Evolutionary conservation across 805 yeast genomes (phyloP).

Genomic region (Ogataea ganodermae): DNA sequence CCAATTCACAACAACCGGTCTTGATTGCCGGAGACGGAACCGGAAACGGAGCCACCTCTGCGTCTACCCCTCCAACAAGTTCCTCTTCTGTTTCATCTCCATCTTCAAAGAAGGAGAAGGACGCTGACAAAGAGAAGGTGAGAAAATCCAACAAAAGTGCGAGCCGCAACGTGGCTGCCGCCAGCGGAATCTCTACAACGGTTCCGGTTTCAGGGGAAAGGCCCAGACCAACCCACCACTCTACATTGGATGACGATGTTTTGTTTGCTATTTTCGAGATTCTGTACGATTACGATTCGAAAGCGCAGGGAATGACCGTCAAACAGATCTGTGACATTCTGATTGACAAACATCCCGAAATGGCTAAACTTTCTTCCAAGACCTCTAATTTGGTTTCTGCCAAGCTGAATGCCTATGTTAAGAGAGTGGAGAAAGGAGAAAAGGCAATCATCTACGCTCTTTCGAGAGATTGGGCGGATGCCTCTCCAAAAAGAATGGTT

Average conservation of each 20-base stretch:
- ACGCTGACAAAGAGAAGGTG: constrained; percentile 24
- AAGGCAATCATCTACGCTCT: constrained; percentile 68
- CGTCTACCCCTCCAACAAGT: constrained; percentile 13
- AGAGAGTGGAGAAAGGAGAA: constrained; percentile 83
- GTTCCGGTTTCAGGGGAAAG: constrained; percentile 79
- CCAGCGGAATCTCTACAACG: constrained; percentile 74
- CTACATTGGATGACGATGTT: constrained; percentile 73
- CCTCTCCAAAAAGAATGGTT: constrained; percentile 86
- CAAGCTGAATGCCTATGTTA: constrained; percentile 80
- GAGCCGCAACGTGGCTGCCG: constrained; percentile 50
- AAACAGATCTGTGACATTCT: constrained; percentile 81
- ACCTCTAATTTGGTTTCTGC: constrained; percentile 82
- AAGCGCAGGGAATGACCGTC: constrained; percentile 83
- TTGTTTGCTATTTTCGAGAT: constrained; percentile 74
- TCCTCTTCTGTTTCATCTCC: constrained; percentile 21
- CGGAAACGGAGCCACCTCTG: neutral
- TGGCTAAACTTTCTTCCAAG: constrained; percentile 78
- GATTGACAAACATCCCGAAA: constrained; percentile 75
- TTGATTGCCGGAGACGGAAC: neutral
- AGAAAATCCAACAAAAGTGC: constrained; percentile 33
- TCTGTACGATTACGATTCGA: constrained; percentile 65
- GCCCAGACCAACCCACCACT: constrained; percentile 69
- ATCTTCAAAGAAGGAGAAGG: constrained; percentile 23
- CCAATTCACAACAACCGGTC: constrained; percentile 1
- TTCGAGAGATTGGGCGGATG: constrained; percentile 89